Conservation (phyloP, 2,329 filamentous ascomycete species). For the Diaporthe australafricana region DNA sequence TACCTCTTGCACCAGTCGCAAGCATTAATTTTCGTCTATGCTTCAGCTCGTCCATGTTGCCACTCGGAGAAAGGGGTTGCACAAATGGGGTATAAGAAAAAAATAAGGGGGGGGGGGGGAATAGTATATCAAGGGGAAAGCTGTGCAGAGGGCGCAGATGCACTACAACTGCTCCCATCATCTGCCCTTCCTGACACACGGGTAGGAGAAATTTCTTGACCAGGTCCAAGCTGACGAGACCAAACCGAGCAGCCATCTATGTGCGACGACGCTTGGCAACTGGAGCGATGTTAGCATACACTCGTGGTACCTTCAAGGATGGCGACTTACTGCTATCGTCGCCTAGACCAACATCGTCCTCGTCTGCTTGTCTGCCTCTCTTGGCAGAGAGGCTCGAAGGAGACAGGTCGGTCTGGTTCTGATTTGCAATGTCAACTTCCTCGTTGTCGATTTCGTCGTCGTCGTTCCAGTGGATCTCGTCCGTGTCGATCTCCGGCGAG, state of each 20-base stretch:
- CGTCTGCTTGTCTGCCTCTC: slow-evolving; percentile 47
- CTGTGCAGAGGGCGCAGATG: slow-evolving; percentile 31
- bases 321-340: slow-evolving; percentile 48
- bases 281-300: slow-evolving; percentile 47
- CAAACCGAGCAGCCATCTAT: slow-evolving; percentile 35
- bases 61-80: neutral
- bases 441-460: slow-evolving; percentile 44
- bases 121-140: neutral
- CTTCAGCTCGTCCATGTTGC: slow-evolving; percentile 28
- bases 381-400: slow-evolving; percentile 46
- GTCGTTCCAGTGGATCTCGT: slow-evolving; percentile 52
- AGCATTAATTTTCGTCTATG: slow-evolving; percentile 2
- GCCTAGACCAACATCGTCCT: slow-evolving; percentile 50
- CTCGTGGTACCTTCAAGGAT: neutral
- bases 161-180: slow-evolving; percentile 37
- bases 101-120: neutral
- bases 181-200: neutral
- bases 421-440: slow-evolving; percentile 41
- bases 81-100: neutral
- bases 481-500: slow-evolving; percentile 33
- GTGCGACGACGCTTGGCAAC: slow-evolving; percentile 66
- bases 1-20: slow-evolving; percentile 27
- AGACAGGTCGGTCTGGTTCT: slow-evolving; percentile 40
- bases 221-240: slow-evolving; percentile 37
- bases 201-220: slow-evolving; percentile 46